Evolutionary conservation across 305 asterid genomes (phyloP).

Genomic region (Plantago rigida): DNA sequence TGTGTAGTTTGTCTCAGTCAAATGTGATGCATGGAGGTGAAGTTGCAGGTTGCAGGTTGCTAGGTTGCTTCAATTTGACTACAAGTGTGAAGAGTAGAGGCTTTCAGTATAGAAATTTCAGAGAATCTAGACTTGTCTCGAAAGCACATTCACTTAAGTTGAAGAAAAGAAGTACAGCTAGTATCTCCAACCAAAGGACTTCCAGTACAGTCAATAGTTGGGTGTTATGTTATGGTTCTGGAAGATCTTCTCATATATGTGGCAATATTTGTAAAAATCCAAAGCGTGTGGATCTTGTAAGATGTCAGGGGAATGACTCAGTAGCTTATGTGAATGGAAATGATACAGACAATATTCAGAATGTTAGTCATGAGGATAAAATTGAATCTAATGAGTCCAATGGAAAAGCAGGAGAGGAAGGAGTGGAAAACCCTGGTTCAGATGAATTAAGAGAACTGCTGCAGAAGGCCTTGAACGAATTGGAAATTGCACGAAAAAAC

Average conservation of each 20-base stretch:
- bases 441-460: conserved; percentile 67
- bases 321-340: conserved; percentile 58
- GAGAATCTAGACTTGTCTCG: conserved; percentile 27
- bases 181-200: conserved; percentile 26
- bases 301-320: conserved; percentile 80
- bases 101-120: conserved; percentile 26
- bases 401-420: conserved; percentile 35
- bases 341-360: conserved; percentile 41
- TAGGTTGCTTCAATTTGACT: conserved; percentile 21
- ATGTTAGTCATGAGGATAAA: conserved; percentile 31
- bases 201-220: conserved; percentile 26
- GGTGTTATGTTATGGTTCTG: conserved; percentile 27
- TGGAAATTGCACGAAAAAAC: conserved; percentile 67
- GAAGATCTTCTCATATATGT: conserved; percentile 28
- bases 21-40: conserved; percentile 39
- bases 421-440: conserved; percentile 43
- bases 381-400: conserved; percentile 37
- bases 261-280: conserved; percentile 30
- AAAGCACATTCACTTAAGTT: conserved; percentile 27
- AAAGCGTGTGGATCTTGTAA: conserved; percentile 31
- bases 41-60: conserved; percentile 29
- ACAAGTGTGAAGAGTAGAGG: conserved; percentile 26
- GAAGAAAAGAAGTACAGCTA: conserved; percentile 27
- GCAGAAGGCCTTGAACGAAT: conserved; percentile 68
- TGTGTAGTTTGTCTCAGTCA: conserved; percentile 39